Base-by-base conservation (phyloP, 164 flowering plant genomes). In the Magnolia officinalis region DNA sequence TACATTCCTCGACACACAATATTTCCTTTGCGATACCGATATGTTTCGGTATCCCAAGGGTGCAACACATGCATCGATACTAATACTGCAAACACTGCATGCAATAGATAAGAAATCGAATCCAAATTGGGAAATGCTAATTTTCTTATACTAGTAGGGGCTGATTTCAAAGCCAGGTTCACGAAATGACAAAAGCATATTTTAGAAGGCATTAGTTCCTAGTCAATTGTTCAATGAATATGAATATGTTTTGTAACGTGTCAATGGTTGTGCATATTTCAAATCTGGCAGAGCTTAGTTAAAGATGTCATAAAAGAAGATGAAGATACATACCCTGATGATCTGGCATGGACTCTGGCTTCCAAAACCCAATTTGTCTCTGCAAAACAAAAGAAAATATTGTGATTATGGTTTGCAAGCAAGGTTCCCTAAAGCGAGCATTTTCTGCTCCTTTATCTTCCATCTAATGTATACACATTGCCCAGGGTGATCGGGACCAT, bases 331-430 rank as follows among this genome's bases (percentile, higher is more conserved):
- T 72, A 91, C 93, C 90, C 70, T 75, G 80, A 52, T 78, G 81
- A 74, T 82, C 78, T 68, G 79, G 64, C 79, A 76, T 65, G 23
- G 79, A 73, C 68, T 87, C 89, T 23, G 84, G 74, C 79, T 87
- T 90, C 90, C 89, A 86, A 63, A 88, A 85, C 19, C 91, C 92
- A 75, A 85, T 76, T 70, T 87, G 89, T 78, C 89, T 85, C 96
- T 87, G 91, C 77, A 70, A 80, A 83, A 67, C 2, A 31, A 6
- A 49, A 59, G 26, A 50, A 20, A n/a, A 64, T 64, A 21, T 64
- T 21, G 9, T 64, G 13, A 11, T 16, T 55, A 11, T 10, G 61
- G 13, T 11, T 55, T 0, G 13, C 19, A 8, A 55, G 18, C 13
- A 11, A 11, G 61, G 61, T 11, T 55, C 61, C 13, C 18, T 55